Percentiles rank a stretch among this genome's conserved stretches.
Evolutionary conservation across 768 basidiomycete species (phyloP).

Genomic region (Naganishia onofrii): DNA sequence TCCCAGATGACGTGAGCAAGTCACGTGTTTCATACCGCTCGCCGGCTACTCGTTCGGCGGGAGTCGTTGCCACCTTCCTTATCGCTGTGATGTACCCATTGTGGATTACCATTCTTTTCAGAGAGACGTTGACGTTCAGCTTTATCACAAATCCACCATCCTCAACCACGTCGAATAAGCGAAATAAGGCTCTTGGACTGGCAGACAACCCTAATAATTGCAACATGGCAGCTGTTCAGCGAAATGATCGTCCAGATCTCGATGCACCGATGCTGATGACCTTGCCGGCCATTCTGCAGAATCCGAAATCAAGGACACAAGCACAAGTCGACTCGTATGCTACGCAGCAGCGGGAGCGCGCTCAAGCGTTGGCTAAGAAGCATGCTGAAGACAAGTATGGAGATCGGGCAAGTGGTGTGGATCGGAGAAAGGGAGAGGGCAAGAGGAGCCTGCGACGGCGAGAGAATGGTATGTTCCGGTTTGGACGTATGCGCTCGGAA

Average conservation of each 20-base stretch:
- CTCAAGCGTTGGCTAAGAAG: slow-evolving; percentile 34
- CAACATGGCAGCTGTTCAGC: slow-evolving; percentile 3
- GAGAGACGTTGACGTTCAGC: too few species aligned
- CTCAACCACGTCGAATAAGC: too few species aligned
- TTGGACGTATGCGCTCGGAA: not conserved
- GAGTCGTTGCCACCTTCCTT: too few species aligned
- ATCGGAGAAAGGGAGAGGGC: slow-evolving; percentile 37
- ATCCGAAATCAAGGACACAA: slow-evolving; percentile 38
- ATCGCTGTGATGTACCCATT: too few species aligned
- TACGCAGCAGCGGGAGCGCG: slow-evolving; percentile 47
- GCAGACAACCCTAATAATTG: not conserved
- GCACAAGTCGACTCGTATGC: slow-evolving; percentile 45
- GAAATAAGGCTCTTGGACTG: too few species aligned
- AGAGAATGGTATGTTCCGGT: slow-evolving; percentile 47
- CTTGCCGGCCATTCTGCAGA: slow-evolving; percentile 49
- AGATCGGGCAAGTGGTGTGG: slow-evolving; percentile 17
- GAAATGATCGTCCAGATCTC: slow-evolving; percentile 8
- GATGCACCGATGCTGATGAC: not conserved
- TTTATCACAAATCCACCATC: too few species aligned
- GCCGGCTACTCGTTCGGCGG: too few species aligned
- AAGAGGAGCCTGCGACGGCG: slow-evolving; percentile 43
- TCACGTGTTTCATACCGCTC: too few species aligned
- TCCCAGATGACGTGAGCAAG: too few species aligned
- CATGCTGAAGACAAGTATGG: slow-evolving; percentile 29
- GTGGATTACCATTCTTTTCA: too few species aligned